These are phyloP conservation scores for Carex littledalei DNA, from an alignment of 176 grass and related monocot species.

Conservation along the genomic window DNA sequence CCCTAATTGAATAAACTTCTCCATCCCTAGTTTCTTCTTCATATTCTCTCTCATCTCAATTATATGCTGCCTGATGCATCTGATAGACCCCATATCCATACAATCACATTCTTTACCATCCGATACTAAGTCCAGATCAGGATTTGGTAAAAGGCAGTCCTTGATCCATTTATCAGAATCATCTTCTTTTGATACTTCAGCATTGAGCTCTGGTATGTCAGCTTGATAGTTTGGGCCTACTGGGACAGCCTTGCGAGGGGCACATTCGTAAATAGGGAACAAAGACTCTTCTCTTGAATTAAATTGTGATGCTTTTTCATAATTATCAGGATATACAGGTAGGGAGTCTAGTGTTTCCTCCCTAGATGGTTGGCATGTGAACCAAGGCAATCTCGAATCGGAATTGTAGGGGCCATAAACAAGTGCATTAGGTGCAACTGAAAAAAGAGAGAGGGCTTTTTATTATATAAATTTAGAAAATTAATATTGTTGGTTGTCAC, in stretches of 20 bases:
- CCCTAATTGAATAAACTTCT: slow-evolving; percentile 57
- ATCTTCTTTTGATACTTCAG: slow-evolving; percentile 21
- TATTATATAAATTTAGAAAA: background rate
- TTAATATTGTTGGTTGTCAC: background rate
- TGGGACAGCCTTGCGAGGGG: slow-evolving; percentile 40
- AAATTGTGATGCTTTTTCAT: slow-evolving; percentile 30
- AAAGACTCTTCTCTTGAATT: slow-evolving; percentile 29
- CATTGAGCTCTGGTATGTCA: slow-evolving; percentile 54
- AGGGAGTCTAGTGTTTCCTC: slow-evolving; percentile 46
- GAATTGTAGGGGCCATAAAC: background rate
- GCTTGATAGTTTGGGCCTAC: slow-evolving; percentile 70
- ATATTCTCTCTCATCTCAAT: slow-evolving; percentile 60
- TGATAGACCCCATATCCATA: slow-evolving; percentile 40
- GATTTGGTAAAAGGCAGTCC: slow-evolving; percentile 46
- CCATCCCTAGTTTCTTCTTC: slow-evolving; percentile 33
- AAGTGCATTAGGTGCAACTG: background rate
- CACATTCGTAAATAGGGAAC: slow-evolving; percentile 33
- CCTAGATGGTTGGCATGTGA: slow-evolving; percentile 31
- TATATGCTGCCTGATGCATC: slow-evolving; percentile 74
- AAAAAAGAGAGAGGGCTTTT: background rate
- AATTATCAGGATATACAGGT: slow-evolving; percentile 36
- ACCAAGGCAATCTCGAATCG: background rate
- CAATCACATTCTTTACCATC: slow-evolving; percentile 51
- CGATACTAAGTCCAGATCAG: slow-evolving; percentile 21
- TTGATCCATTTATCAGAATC: slow-evolving; percentile 61